These are phyloP conservation scores for Microbotryomycetes sp. DNA, from an alignment of 1,284 basidiomycete species.

Conservation along the genomic window DNA sequence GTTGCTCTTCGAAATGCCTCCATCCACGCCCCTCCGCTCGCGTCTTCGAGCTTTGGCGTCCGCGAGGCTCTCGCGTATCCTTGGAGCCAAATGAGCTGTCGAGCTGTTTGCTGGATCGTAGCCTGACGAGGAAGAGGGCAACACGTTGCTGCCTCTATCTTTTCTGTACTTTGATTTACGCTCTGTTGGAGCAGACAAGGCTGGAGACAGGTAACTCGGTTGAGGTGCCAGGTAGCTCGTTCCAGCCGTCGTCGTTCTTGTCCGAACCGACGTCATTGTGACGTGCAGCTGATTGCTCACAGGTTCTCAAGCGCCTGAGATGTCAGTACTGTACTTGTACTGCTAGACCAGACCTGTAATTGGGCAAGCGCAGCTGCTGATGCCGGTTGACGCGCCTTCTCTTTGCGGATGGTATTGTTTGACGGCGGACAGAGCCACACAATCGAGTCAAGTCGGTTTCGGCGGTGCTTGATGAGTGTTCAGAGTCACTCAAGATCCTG, in stretches of 20 bases:
- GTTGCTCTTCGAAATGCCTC: slow-evolving; percentile 19
- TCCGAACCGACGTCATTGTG: background rate
- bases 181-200: background rate
- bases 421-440: too few species aligned
- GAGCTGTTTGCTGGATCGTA: slow-evolving; percentile 14
- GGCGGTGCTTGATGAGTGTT: too few species aligned
- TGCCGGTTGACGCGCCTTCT: too few species aligned
- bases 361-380: too few species aligned
- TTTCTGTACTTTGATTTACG: slow-evolving; percentile 2
- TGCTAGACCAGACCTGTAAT: too few species aligned
- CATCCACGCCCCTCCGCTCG: slow-evolving; percentile 13
- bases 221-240: slow-evolving; percentile 1
- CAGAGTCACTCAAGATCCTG: too few species aligned
- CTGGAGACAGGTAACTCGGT: background rate
- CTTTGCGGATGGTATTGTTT: too few species aligned
- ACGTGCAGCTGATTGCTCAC: background rate
- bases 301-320: background rate
- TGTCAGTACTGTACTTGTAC: too few species aligned
- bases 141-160: slow-evolving; percentile 19
- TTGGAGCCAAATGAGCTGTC: slow-evolving; percentile 8
- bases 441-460: too few species aligned
- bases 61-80: slow-evolving; percentile 26
- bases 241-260: background rate
- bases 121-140: slow-evolving; percentile 16
- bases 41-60: slow-evolving; percentile 24